Base-by-base conservation (phyloP, 2,329 filamentous ascomycete species). In the Monilinia fructigena region DNA sequence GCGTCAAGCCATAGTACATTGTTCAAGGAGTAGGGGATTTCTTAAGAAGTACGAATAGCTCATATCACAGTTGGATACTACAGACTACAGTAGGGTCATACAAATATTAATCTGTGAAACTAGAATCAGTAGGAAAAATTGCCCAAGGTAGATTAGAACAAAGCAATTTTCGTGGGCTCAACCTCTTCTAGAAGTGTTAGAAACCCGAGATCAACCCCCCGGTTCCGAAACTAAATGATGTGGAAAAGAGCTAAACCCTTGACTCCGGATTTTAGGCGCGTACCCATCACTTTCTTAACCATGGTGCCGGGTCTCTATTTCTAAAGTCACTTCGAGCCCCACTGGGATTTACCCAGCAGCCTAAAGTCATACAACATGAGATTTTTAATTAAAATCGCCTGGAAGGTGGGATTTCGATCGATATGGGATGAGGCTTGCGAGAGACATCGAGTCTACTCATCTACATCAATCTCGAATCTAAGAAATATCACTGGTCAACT, bases 151-250 rank as follows among this genome's bases (percentile, higher is more conserved):
- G 45, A 38, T 38, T 26, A 12, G 23, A 50, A 23, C 4, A 7
- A 50, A 7, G 16, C 45, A 52, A 16, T 23, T 4, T 52, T 61
- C 58, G 45, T 28, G 14, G 45, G 38, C 18, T 50, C 47, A 26
- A 26, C 45, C 47, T 12, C 23, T 61, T 61, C 58, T 31, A 58
- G 55, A 45, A 31, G 12, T 18, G 16, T 58, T 58, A 16, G 40
- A 58, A 58, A 16, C 16, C 55, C 45, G 45, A 60, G 20, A 14
- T 31, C 42, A 59, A 45, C 4, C 55, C 55, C 40, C 26, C 40
- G 55, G 40, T 31, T 55, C 42, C 18, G 20, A 59, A 31, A 14
- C 40, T 42, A 42, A 3, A 12, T 31, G 28, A 18, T 14, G 23
- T 35, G 42, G 26, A 6, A 16, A 23, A 56, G 23, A 18, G 42